Base-by-base conservation (phyloP, 2,329 filamentous ascomycete genomes). In the Delphinella strobiligena region DNA sequence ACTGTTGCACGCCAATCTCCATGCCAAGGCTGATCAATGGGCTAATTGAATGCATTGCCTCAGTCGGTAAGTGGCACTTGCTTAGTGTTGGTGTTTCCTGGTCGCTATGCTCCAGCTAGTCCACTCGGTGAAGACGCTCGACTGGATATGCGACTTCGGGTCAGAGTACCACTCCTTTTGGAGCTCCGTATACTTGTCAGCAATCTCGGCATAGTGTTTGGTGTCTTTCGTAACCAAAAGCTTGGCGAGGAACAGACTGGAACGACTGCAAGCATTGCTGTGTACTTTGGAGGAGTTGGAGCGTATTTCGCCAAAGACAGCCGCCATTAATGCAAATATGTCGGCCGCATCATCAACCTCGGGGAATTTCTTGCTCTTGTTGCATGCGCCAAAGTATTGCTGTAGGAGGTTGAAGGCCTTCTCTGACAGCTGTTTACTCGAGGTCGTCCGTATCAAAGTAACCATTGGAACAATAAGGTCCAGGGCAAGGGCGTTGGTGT, bases 391-490 rank as follows among this genome's bases (percentile, higher is more conserved):
- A 40, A 80, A 78, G 54, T 84, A 86, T 42, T 76, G 71, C 44
- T 78, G 72, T 31, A 96, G 69, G 24, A 89, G 72, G n/a, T 73
- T 73, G 46, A 73, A 73, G 1, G 82, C 80, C 54, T 84, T 86
- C 40, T 78, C 75, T 1, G 80, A 74, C 3, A 94, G 73, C 38
- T 84, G 72, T 61, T 85, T 86, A 45, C 78, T 80, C 29, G 71
- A 76, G 1, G 84, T 91, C n/a, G 73, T 80, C 41, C 85, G 78
- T 34, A 84, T 76, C 31, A 91, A 74, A 33, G 71, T 67, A n/a
- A 93, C 67, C 1, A 95, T 68, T 0, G 89, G 87, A 5, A 88
- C 58, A 4, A 95, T 64, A 7, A 91, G 61, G 29, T 76, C 68
- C 32, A 91, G 74, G 1, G 78, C 74, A 1, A 88, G 64, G 1